Evolutionary conservation across 2,329 filamentous ascomycete species (phyloP).

Genomic region (Ceratocystis cubensis): DNA sequence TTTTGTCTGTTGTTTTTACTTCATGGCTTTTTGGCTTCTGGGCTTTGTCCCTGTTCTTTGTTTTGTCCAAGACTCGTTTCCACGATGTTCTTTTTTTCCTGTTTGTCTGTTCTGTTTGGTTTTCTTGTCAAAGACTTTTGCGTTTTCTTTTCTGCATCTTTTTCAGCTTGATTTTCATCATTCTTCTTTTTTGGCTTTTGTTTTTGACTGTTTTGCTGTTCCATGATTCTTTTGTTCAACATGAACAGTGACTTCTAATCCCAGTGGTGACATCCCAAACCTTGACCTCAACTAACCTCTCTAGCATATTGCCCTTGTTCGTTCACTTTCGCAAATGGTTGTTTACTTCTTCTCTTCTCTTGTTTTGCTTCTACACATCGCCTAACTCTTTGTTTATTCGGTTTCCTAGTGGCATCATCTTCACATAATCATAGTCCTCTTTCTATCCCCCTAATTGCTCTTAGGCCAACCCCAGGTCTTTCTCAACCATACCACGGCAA

Average conservation of each 20-base stretch:
- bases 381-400: not conserved
- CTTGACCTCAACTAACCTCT: too few species aligned
- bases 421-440: not conserved
- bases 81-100: not conserved
- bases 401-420: not conserved
- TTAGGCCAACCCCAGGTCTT: constrained; percentile 45
- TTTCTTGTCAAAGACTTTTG: not conserved
- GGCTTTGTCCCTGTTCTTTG: not conserved
- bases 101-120: not conserved
- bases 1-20: constrained; percentile 2
- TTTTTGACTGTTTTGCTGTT: constrained; percentile 1
- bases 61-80: not conserved
- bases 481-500: constrained; percentile 73
- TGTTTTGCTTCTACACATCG: not conserved
- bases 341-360: not conserved
- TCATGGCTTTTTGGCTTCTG: not conserved
- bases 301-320: too few species aligned
- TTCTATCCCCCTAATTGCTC: not conserved
- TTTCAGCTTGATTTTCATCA: constrained; percentile 9
- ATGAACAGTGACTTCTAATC: not conserved
- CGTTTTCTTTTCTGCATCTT: not conserved
- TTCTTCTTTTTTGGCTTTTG: not conserved
- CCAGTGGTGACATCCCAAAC: not conserved
- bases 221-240: not conserved
- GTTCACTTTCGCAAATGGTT: too few species aligned